Evolutionary conservation across 495 filamentous ascomycete genomes (phyloP), one percentile per base, ranked within the genome.

Genomic region (Bacidia gigantensis): DNA sequence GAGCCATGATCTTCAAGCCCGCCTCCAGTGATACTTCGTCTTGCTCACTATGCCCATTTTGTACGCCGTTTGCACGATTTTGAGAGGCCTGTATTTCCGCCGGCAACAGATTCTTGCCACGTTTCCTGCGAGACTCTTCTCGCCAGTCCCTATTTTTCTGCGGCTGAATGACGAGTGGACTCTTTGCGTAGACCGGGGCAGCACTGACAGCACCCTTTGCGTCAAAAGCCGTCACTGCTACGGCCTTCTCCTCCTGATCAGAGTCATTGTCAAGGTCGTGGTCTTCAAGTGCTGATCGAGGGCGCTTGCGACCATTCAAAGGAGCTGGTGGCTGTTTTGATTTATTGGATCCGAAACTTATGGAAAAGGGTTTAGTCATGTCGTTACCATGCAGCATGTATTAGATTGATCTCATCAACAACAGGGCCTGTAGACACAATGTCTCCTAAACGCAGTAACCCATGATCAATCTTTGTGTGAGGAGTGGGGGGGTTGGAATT

Each of bases 81-180:
- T 67, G 56, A 67, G 68, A 46, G 26, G 73, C 68, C 56, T 74
- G 73, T 2, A 75, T 71, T 55, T 77, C 73, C 21, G 67, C 63
- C 7, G 75, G 73, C 9, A 81, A 63, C 7, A 76, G 56, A 48
- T 76, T 77, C 61, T 70, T 71, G 54, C 68, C 66, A 46, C 71
- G 70, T 49, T 75, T 77, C 49, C 69, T 69, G 43, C 67, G 67
- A 46, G 72, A 65, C 54, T 81, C 75, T 52, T 81, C 80, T 59
- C 80, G 78, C 84, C 84, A 87, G 61, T 88, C 79, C 46, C 82
- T 78, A 62, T 83, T 85, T 63, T 73, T 74, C 52, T 80, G 72
- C 11, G 74, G 74, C 11, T 71, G 71, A 49, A 92, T 92, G 22
- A 86, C 73, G 22, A 86, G 66, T 11, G 75, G 73, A 47, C 65